Evolutionary conservation across 2,329 filamentous ascomycete species (phyloP).

Genomic region (Pseudonectria buxi): DNA sequence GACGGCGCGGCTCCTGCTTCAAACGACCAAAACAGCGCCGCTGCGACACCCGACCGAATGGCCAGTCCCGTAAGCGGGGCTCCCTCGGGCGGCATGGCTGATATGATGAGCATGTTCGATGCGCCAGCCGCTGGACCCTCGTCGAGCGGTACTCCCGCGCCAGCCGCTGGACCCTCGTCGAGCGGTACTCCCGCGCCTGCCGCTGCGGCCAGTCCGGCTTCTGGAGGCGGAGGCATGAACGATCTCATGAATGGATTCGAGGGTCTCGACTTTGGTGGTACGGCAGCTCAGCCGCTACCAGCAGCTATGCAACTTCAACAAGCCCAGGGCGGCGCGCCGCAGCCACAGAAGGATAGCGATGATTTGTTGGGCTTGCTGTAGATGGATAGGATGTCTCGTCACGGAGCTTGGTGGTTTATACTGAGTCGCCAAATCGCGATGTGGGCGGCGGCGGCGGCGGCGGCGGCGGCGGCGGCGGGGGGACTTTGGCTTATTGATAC

Average conservation of each 20-base stretch:
- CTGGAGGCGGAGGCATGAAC: constrained; percentile 61
- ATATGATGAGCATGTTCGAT: constrained; percentile 66
- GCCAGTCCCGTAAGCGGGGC: constrained; percentile 50
- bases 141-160: constrained; percentile 37
- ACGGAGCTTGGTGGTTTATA: constrained; percentile 8
- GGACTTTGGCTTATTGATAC: constrained; percentile 6
- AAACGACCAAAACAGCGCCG: constrained; percentile 49
- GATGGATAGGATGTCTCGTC: constrained; percentile 10
- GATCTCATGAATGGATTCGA: constrained; percentile 90
- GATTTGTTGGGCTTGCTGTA: constrained; percentile 48
- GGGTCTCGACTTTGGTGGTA: constrained; percentile 65
- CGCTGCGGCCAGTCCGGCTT: constrained; percentile 11
- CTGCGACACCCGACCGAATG: constrained; percentile 62
- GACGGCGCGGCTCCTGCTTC: constrained; percentile 91
- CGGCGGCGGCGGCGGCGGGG: constrained; percentile 11
- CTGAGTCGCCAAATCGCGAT: constrained; percentile 12
- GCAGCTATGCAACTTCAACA: constrained; percentile 51
- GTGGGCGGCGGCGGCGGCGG: constrained; percentile 11
- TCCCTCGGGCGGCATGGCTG: constrained; percentile 46
- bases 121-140: constrained; percentile 42
- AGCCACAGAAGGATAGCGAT: constrained; percentile 52
- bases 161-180: constrained; percentile 33
- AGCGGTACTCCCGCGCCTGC: constrained; percentile 37
- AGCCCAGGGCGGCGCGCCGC: constrained; percentile 29
- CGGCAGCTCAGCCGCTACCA: constrained; percentile 52